Conservation (phyloP, 108 stramenopile genomes). For the Cyclostephanos tholiformis region DNA sequence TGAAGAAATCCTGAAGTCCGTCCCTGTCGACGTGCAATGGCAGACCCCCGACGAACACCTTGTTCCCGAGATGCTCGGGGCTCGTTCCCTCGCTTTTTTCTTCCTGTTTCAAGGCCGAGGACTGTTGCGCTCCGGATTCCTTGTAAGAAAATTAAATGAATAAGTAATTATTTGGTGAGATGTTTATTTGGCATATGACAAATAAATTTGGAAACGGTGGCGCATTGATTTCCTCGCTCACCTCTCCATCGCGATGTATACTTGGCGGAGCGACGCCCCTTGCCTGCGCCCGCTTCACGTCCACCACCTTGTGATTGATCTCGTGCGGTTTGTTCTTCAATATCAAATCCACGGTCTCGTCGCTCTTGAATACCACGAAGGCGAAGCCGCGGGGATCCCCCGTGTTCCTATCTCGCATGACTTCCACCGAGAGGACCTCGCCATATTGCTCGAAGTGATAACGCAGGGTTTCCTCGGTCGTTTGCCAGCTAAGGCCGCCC, state of each 20-base stretch:
- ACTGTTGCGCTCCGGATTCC: conserved; percentile 8
- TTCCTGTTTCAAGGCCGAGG: conserved; percentile 29
- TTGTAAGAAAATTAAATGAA: conserved; percentile 2
- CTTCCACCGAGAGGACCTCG: conserved; percentile 60
- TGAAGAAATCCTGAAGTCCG: conserved; percentile 84
- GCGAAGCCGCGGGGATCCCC: conserved; percentile 92
- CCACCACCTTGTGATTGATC: conserved; percentile 89
- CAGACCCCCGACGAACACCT: conserved; percentile 71
- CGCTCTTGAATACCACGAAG: conserved; percentile 86
- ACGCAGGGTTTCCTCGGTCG: conserved; percentile 88
- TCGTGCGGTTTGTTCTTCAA: conserved; percentile 77
- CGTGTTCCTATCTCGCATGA: conserved; percentile 86
- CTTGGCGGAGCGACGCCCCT: conserved; percentile 83
- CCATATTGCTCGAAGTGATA: conserved; percentile 94
- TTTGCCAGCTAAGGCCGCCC: conserved; percentile 94
- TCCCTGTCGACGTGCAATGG: conserved; percentile 80
- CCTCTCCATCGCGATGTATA: conserved; percentile 66
- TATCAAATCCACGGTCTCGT: conserved; percentile 82
- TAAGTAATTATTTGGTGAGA: neutral
- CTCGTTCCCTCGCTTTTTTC: conserved; percentile 37
- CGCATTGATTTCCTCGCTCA: neutral
- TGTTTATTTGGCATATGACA: neutral
- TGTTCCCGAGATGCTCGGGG: conserved; percentile 71
- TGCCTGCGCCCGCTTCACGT: conserved; percentile 90
- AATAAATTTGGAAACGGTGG: neutral